phyloP scores from a whole-genome alignment of 1,284 basidiomycete genomes.

The Rhodotorula glutinis region DNA sequence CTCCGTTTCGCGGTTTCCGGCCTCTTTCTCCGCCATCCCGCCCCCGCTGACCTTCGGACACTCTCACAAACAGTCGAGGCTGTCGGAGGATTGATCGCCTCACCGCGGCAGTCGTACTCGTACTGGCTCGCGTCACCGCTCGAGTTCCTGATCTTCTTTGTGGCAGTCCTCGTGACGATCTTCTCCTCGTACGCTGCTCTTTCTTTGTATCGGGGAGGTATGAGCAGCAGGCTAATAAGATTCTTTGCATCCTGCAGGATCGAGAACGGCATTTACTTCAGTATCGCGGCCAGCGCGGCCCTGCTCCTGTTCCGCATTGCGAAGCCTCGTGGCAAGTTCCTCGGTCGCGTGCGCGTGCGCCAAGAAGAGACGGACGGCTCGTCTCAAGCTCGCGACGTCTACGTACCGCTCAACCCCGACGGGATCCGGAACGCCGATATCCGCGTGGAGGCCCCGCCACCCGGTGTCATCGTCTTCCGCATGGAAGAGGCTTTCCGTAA shows the following conservation, averaged over 20 bases:
- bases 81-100: slow-evolving; percentile 84
- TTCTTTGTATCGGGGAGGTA: no score
- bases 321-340: slow-evolving; percentile 85
- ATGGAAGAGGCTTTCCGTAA: slow-evolving; percentile 77
- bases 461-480: slow-evolving; percentile 87
- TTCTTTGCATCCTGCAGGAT: background rate
- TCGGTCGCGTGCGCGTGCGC: slow-evolving; percentile 68
- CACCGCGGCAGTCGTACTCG: slow-evolving; percentile 78
- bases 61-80: slow-evolving; percentile 30
- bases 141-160: slow-evolving; percentile 86
- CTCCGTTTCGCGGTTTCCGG: background rate
- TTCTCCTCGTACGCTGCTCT: slow-evolving; percentile 32
- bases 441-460: slow-evolving; percentile 71
- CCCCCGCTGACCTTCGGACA: background rate
- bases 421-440: slow-evolving; percentile 68
- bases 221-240: no score
- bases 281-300: slow-evolving; percentile 72
- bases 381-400: slow-evolving; percentile 61
- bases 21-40: background rate
- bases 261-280: slow-evolving; percentile 92
- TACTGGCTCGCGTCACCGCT: slow-evolving; percentile 94
- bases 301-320: slow-evolving; percentile 88
- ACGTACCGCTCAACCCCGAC: slow-evolving; percentile 65
- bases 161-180: slow-evolving; percentile 77
- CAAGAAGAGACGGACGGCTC: slow-evolving; percentile 46